phyloP scores from a whole-genome alignment of 2,329 filamentous ascomycete genomes.

The Claviceps africana region DNA sequence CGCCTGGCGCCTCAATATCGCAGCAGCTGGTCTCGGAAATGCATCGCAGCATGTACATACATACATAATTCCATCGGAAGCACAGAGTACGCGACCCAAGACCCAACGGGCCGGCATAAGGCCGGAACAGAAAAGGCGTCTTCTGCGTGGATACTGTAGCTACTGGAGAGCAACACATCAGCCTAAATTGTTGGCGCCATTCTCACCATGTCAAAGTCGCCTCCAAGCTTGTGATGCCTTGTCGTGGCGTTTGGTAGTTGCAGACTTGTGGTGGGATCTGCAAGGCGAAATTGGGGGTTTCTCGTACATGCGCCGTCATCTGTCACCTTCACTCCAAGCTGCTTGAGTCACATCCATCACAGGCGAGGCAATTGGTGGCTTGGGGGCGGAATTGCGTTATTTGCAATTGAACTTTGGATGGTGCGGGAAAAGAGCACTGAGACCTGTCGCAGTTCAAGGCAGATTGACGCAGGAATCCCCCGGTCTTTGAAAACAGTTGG shows the following conservation, averaged over 20 bases:
- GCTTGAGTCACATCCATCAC: conserved; percentile 6
- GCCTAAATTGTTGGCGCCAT: neutral
- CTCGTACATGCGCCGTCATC: conserved; percentile 7
- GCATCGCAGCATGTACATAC: neutral
- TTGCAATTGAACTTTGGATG: conserved; percentile 2
- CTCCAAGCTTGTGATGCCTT: neutral
- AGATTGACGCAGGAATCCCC: neutral
- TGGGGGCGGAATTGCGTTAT: conserved; percentile 10
- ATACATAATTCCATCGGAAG: no score
- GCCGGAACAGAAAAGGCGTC: neutral
- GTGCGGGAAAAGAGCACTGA: conserved; percentile 1
- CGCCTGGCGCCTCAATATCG: neutral
- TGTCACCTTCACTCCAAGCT: conserved; percentile 9
- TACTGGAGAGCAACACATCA: neutral
- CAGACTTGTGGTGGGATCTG: neutral
- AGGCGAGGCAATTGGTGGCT: conserved; percentile 12
- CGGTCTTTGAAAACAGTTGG: neutral
- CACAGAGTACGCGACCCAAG: neutral
- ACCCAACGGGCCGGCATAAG: neutral
- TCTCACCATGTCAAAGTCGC: neutral
- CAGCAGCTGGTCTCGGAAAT: neutral
- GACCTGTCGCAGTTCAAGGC: neutral
- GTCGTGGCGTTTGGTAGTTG: neutral
- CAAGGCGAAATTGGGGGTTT: conserved; percentile 6
- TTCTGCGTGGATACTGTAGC: neutral